A percentile compares a stretch with the other conserved stretches of the same genome.
These are phyloP conservation scores for Diaporthe caulivora DNA, from an alignment of 2,329 filamentous ascomycete species.

Conservation along the genomic window DNA sequence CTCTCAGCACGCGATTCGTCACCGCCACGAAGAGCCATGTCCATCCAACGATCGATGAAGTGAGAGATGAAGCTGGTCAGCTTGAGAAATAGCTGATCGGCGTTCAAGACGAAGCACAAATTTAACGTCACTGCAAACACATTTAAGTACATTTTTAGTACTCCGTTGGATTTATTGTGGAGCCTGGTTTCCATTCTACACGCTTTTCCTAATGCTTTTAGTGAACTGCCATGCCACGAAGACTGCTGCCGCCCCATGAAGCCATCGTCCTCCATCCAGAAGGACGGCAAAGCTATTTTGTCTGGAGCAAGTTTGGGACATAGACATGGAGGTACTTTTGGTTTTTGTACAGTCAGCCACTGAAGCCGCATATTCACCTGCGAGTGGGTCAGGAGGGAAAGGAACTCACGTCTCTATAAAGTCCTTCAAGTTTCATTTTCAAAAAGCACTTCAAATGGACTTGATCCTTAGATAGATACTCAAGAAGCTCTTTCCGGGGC, in stretches of 20 bases:
- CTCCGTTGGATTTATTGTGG: too few relatives aligned
- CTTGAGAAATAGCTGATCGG: background rate
- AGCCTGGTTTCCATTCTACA: background rate
- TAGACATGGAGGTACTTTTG: conserved; percentile 5
- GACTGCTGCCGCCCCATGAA: background rate
- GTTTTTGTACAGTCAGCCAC: background rate
- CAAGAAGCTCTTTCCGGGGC: background rate
- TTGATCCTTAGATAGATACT: conserved; percentile 1
- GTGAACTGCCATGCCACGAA: background rate
- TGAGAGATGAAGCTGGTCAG: background rate
- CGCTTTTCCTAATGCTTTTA: background rate
- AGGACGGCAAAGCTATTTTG: background rate
- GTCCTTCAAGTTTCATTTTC: conserved; percentile 27
- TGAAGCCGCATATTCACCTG: background rate
- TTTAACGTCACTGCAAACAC: background rate
- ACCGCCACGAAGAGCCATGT: background rate
- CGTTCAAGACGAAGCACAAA: background rate
- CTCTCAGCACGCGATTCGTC: background rate
- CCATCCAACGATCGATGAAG: background rate
- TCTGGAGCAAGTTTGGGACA: conserved; percentile 15
- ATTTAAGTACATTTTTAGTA: too few relatives aligned
- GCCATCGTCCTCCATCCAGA: too few relatives aligned
- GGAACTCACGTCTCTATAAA: conserved; percentile 21
- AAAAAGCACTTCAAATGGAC: conserved; percentile 15
- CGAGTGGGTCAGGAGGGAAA: too few relatives aligned